Evolutionary conservation across 2,329 filamentous ascomycete genomes (phyloP).

Genomic region (Xylariaceae sp.): DNA sequence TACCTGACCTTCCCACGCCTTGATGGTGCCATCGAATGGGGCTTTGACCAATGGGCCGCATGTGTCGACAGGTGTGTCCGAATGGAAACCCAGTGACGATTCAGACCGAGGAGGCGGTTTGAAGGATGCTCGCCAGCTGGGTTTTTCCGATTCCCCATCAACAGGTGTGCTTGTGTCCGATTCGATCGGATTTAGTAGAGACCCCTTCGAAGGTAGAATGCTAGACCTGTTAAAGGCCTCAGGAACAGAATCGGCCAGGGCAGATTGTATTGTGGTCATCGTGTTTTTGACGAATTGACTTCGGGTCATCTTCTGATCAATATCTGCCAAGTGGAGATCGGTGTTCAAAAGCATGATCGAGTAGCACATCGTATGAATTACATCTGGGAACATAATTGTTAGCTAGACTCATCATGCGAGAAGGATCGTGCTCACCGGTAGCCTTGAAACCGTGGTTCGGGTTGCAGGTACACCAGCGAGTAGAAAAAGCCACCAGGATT

Average conservation of each 20-base stretch:
- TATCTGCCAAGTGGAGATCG: slow-evolving; percentile 90
- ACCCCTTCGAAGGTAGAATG: slow-evolving; percentile 45
- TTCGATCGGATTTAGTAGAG: slow-evolving; percentile 25
- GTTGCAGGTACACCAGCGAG: slow-evolving; percentile 91
- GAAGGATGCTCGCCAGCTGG: slow-evolving; percentile 42
- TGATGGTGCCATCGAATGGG: slow-evolving; percentile 69
- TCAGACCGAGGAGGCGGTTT: slow-evolving; percentile 46
- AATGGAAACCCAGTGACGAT: slow-evolving; percentile 37
- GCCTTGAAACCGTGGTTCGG: slow-evolving; percentile 89
- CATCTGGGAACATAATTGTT: slow-evolving; percentile 54
- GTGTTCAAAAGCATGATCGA: slow-evolving; percentile 94
- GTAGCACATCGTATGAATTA: slow-evolving; percentile 96
- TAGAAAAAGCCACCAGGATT: slow-evolving; percentile 83
- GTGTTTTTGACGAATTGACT: slow-evolving; percentile 96
- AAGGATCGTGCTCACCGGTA: slow-evolving; percentile 54
- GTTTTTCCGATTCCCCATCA: slow-evolving; percentile 24
- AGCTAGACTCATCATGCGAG: slow-evolving; percentile 5
- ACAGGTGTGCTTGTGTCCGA: slow-evolving; percentile 17
- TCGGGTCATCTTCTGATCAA: slow-evolving; percentile 93
- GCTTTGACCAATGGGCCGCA: slow-evolving; percentile 74
- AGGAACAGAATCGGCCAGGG: slow-evolving; percentile 68
- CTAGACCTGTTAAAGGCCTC: slow-evolving; percentile 58
- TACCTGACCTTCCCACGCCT: slow-evolving; percentile 83
- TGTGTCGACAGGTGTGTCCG: slow-evolving; percentile 41
- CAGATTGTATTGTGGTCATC: slow-evolving; percentile 79